Base-by-base conservation (phyloP, 2,329 filamentous ascomycete species). In the Trichoderma koningii region DNA sequence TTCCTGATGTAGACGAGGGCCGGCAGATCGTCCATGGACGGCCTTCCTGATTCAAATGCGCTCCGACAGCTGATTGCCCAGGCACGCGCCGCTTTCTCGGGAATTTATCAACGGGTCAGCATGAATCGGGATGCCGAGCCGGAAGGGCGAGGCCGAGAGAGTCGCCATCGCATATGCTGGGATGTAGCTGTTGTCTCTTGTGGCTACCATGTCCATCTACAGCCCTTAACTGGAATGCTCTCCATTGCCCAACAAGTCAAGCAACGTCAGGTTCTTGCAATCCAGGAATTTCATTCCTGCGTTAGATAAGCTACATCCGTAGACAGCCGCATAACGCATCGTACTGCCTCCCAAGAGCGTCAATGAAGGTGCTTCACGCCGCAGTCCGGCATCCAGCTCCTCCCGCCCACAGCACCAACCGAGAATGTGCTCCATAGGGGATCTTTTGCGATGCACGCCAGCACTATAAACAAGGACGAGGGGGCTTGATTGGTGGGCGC, bases 1-100 rank as follows among this genome's bases (percentile, higher is more conserved):
- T 65, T 60, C 63, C 63, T 28, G 42, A 65, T 65, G 28, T 3
- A 55, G 63, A 38, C 28, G n/a, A 14, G 5, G 12, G 21, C 50
- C 50, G 50, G 48, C 3, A 21, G 63, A 65, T 65, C 63, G 5
- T 41, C 5, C 28, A 48, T 14, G 12, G 3, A 48, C 38, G 42
- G 63, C 63, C 63, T 61, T 65, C 63, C 56, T 14, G 1, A 51
- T 65, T 55, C 1, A 65, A 7, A n/a, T 19, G 41, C n/a, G 7
- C 19, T 42, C 44, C 45, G 45, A 2, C 17, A n/a, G 21, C 42
- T 34, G 45, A 12, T 59, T 41, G n/a, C 10, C 30, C 56, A 60
- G 56, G 30, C 9, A 50, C 26, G 19, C 45, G n/a, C 12, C 26
- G 9, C 3, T 38, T 34, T 3, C 5, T 41, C 56, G 44, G 45